phyloP scores from a whole-genome alignment of 208 protist genomes.

The Wallacemonas sp. region DNA sequence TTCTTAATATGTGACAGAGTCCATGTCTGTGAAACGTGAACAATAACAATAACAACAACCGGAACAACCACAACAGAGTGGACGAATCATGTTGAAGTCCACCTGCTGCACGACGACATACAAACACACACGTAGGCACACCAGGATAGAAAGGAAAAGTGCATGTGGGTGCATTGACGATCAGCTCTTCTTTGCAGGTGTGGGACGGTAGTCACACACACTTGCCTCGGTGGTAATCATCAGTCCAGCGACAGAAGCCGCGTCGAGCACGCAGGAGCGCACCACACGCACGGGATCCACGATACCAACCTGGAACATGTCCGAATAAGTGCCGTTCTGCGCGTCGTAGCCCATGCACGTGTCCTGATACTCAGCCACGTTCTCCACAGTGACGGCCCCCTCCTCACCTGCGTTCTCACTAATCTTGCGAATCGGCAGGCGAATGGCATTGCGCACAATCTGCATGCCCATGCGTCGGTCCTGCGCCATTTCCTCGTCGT shows the following conservation, averaged over 20 bases:
- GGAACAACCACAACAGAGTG: too few relatives aligned
- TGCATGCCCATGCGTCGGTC: conserved; percentile 82
- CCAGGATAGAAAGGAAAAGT: too few relatives aligned
- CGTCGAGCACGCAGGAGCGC: conserved; percentile 96
- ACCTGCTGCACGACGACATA: too few relatives aligned
- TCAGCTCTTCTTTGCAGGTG: conserved; percentile 25
- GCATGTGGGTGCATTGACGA: not conserved
- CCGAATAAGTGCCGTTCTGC: conserved; percentile 92
- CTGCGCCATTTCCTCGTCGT: conserved; percentile 81
- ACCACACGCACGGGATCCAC: conserved; percentile 99
- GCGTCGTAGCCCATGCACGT: conserved; percentile 95
- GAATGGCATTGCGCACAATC: conserved; percentile 87
- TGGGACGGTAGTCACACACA: conserved; percentile 85
- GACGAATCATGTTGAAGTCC: too few relatives aligned
- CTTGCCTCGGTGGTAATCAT: conserved; percentile 99
- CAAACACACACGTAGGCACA: too few relatives aligned
- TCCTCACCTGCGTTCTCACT: conserved; percentile 98
- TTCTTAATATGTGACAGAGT: too few relatives aligned
- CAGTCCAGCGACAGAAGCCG: conserved; percentile 96
- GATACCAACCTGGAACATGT: conserved; percentile 99
- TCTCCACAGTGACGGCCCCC: conserved; percentile 97
- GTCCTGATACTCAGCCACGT: conserved; percentile 93
- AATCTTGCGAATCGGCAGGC: conserved; percentile 94
- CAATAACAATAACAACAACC: too few relatives aligned
- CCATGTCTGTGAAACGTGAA: too few relatives aligned